A percentile compares a stretch with the other conserved stretches of the same genome.
These are phyloP conservation scores for Hericium rajendrae DNA, from an alignment of 768 basidiomycete species.

Conservation along the genomic window DNA sequence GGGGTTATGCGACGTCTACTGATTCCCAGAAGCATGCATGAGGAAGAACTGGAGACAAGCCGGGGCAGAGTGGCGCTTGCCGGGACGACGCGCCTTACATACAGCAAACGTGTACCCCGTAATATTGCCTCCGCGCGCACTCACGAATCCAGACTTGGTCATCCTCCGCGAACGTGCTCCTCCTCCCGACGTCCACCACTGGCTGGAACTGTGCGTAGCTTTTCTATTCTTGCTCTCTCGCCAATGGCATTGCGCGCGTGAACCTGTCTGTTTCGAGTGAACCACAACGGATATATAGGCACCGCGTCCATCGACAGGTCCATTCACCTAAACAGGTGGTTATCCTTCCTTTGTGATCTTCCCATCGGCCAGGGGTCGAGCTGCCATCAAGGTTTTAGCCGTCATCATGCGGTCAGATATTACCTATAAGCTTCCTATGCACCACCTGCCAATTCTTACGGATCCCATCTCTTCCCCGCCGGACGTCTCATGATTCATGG, in stretches of 20 bases:
- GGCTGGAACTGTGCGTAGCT: background rate
- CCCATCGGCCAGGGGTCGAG: too few species aligned
- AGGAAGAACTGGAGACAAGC: background rate
- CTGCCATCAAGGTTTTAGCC: too few species aligned
- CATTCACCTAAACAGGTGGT: too few species aligned
- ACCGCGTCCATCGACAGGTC: too few species aligned
- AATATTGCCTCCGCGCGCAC: too few species aligned
- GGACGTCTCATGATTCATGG: too few species aligned
- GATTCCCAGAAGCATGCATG: background rate
- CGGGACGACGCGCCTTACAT: slow-evolving; percentile 4
- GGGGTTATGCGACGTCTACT: background rate
- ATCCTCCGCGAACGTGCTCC: slow-evolving; percentile 4
- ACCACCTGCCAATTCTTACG: too few species aligned
- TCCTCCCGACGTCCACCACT: background rate
- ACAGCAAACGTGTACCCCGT: slow-evolving; percentile 6
- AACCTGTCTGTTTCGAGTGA: background rate
- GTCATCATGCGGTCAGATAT: too few species aligned
- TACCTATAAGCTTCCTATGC: too few species aligned
- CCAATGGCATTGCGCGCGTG: slow-evolving; percentile 10
- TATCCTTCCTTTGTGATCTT: too few species aligned
- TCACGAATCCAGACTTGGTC: background rate
- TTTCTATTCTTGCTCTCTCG: background rate
- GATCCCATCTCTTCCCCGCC: too few species aligned
- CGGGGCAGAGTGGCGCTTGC: background rate
- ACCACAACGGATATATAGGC: too few species aligned